These are phyloP conservation scores for Monosporascus sp. DNA, from an alignment of 2,329 filamentous ascomycete genomes.

Conservation along the genomic window DNA sequence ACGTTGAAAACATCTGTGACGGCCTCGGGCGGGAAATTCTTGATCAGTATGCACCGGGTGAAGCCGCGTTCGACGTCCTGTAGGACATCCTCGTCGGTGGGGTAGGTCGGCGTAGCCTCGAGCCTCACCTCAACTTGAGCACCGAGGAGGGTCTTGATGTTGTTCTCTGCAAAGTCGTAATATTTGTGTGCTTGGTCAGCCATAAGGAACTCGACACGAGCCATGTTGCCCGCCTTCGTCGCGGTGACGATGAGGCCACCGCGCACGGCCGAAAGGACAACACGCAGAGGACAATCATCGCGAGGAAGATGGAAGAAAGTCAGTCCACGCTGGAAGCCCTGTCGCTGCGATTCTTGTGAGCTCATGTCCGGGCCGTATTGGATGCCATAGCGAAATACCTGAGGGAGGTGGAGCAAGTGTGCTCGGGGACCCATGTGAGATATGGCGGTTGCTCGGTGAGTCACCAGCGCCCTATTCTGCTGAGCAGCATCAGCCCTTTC, in stretches of 20 bases:
- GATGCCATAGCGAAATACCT: neutral
- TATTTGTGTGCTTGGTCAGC: too few species aligned
- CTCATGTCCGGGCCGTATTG: neutral
- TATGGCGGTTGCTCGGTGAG: neutral
- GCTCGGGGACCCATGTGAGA: neutral
- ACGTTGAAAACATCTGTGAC: neutral
- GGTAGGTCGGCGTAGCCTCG: constrained; percentile 3
- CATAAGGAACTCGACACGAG: too few species aligned
- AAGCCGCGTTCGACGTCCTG: constrained; percentile 1
- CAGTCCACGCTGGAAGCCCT: neutral
- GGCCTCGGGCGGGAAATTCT: neutral
- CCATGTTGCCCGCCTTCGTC: neutral
- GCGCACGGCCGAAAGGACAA: neutral
- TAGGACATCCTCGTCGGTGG: neutral
- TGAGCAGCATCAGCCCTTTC: neutral
- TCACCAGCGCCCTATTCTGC: neutral
- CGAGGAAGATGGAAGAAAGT: neutral
- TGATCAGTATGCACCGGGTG: constrained; percentile 1
- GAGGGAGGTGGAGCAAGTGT: neutral
- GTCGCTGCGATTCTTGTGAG: neutral
- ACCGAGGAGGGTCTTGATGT: neutral
- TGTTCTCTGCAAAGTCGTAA: too few species aligned
- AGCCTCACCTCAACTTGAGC: neutral
- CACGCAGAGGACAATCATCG: neutral
- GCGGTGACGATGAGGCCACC: neutral